phyloP scores from a whole-genome alignment of 2,329 filamentous ascomycete species.

The Pseudocercospora fuligena region DNA sequence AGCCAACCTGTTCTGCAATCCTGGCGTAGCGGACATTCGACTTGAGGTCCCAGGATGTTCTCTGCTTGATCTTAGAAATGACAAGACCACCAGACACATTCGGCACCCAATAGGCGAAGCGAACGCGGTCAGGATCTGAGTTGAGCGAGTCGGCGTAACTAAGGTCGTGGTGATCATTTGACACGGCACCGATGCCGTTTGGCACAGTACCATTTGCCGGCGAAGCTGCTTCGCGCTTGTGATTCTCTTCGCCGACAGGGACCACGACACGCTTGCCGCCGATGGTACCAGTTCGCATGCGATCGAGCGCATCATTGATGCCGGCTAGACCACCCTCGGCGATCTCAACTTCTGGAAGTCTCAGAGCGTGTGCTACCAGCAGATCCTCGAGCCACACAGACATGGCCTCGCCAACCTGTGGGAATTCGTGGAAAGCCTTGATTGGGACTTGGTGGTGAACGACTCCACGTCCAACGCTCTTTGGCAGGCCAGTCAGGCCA shows the following conservation, averaged over 20 bases:
- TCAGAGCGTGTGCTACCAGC: constrained; percentile 59
- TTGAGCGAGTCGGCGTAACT: constrained; percentile 48
- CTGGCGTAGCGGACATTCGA: constrained; percentile 56
- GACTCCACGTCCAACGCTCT: constrained; percentile 55
- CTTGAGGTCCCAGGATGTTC: constrained; percentile 55
- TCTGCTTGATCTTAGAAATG: constrained; percentile 58
- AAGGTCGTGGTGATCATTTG: constrained; percentile 31
- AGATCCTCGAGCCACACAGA: constrained; percentile 71
- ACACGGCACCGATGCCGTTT: constrained; percentile 25
- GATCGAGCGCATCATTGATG: constrained; percentile 71
- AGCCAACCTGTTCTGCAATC: constrained; percentile 55
- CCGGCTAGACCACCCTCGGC: constrained; percentile 66
- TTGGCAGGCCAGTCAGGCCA: constrained; percentile 70
- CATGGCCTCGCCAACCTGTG: constrained; percentile 65
- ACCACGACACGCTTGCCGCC: constrained; percentile 74
- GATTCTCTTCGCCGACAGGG: constrained; percentile 34
- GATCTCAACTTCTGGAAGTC: constrained; percentile 68
- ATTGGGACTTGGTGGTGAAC: constrained; percentile 71
- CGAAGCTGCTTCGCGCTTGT: constrained; percentile 21
- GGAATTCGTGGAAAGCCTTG: constrained; percentile 74
- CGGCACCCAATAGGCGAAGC: constrained; percentile 60
- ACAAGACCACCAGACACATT: constrained; percentile 60
- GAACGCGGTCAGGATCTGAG: constrained; percentile 49
- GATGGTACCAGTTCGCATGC: constrained; percentile 67
- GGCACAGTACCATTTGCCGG: constrained; percentile 24